Evolutionary conservation across 306 rosid species (phyloP).

Genomic region (Luffa acutangula): DNA sequence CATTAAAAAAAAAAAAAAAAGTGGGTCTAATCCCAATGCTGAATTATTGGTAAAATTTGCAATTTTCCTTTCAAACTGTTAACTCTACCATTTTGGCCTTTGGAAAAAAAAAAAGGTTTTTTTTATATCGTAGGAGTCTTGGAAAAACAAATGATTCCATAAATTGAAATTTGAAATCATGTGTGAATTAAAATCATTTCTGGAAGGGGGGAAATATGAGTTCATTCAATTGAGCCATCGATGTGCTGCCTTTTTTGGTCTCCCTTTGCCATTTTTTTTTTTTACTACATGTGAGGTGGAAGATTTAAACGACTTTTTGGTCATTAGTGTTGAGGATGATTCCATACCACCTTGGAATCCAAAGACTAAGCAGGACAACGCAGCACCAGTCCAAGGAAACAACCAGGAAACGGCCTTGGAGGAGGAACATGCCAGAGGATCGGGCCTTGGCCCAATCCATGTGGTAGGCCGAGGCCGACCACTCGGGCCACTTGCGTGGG

Average conservation of each 20-base stretch:
- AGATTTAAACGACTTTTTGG: no score
- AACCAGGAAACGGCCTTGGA: no score
- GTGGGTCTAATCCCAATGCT: neutral
- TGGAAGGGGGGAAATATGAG: neutral
- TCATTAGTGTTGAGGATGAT: no score
- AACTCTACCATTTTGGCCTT: neutral
- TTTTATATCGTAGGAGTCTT: neutral
- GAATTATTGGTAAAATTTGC: neutral
- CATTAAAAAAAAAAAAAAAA: neutral
- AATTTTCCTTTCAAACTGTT: neutral
- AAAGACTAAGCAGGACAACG: no score
- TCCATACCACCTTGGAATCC: no score
- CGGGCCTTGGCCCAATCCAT: no score
- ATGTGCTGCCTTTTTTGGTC: neutral
- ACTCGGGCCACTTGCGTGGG: no score
- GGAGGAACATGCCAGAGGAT: no score
- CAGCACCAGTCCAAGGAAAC: no score
- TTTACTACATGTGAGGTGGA: no score
- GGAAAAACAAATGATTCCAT: neutral
- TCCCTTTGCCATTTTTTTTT: no score
- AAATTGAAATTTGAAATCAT: neutral
- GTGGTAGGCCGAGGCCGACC: no score
- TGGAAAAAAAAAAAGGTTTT: neutral
- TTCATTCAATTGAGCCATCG: neutral
- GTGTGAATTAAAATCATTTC: neutral